Conservation (phyloP, 352 stramenopile genomes). For the Paralagenidium karlingii region DNA sequence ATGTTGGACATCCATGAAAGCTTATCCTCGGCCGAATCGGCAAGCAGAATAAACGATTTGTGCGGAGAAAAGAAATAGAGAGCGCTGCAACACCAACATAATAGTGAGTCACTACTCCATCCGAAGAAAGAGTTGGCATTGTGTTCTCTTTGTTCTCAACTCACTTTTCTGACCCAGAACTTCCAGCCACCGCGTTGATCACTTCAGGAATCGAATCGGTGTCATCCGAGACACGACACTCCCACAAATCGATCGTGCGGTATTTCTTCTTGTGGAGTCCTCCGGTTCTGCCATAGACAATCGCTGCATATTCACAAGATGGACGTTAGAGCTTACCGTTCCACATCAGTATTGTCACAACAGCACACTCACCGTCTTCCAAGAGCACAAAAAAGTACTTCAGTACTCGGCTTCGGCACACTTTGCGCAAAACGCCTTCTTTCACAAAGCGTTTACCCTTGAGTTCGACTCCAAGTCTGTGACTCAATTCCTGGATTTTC, state of each 20-base stretch:
- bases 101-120: neutral
- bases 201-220: slow-evolving; percentile 54
- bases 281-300: slow-evolving; percentile 51
- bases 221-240: slow-evolving; percentile 63
- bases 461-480: slow-evolving; percentile 57
- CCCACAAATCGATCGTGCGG: slow-evolving; percentile 60
- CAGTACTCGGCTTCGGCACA: slow-evolving; percentile 74
- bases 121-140: neutral
- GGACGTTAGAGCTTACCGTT: too few species aligned
- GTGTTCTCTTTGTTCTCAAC: neutral
- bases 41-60: slow-evolving; percentile 79
- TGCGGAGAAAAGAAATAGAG: slow-evolving; percentile 80
- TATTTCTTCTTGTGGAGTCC: slow-evolving; percentile 76
- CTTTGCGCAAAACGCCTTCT: slow-evolving; percentile 74
- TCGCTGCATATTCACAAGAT: slow-evolving; percentile 19
- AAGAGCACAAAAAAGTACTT: slow-evolving; percentile 78
- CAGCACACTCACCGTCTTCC: slow-evolving; percentile 43
- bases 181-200: slow-evolving; percentile 32
- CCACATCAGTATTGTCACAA: neutral
- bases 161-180: too few species aligned
- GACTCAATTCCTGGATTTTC: slow-evolving; percentile 43
- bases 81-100: slow-evolving; percentile 18
- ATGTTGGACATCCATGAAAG: slow-evolving; percentile 42
- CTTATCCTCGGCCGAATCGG: slow-evolving; percentile 53
- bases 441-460: slow-evolving; percentile 47